phyloP scores from a whole-genome alignment of 768 basidiomycete genomes.

The Austroboletus festivus region DNA sequence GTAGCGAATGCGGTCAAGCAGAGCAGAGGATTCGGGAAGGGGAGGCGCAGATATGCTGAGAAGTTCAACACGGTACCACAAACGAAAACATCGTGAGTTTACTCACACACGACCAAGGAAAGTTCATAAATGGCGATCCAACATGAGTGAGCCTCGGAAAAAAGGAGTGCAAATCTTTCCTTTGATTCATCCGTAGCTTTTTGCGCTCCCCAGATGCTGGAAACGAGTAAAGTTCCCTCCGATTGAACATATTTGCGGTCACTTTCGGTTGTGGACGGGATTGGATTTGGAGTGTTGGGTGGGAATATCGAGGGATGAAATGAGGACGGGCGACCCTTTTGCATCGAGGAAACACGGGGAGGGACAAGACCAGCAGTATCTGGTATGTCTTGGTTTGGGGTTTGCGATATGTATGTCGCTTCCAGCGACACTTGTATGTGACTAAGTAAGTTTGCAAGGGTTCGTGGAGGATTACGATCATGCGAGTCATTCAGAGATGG shows the following conservation, averaged over 20 bases:
- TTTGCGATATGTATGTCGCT: slow-evolving; percentile 70
- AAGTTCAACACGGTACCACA: slow-evolving; percentile 6
- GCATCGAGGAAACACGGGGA: slow-evolving; percentile 51
- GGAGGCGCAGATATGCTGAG: slow-evolving; percentile 71
- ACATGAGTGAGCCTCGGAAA: slow-evolving; percentile 52
- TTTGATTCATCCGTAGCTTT: slow-evolving; percentile 40
- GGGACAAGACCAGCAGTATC: slow-evolving; percentile 42
- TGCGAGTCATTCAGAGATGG: slow-evolving; percentile 32
- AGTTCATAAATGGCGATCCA: slow-evolving; percentile 86
- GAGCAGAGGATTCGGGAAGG: slow-evolving; percentile 69
- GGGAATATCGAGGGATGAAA: slow-evolving; percentile 70
- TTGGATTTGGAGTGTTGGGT: slow-evolving; percentile 81
- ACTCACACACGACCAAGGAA: slow-evolving; percentile 75
- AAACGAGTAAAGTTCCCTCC: slow-evolving; percentile 71
- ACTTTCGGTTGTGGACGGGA: slow-evolving; percentile 65
- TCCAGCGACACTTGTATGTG: slow-evolving; percentile 79
- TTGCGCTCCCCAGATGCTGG: slow-evolving; percentile 71
- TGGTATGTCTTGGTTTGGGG: slow-evolving; percentile 35
- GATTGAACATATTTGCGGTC: slow-evolving; percentile 76
- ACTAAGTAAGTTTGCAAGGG: slow-evolving; percentile 57
- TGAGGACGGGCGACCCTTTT: slow-evolving; percentile 33
- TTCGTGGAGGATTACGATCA: slow-evolving; percentile 28
- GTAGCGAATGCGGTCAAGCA: slow-evolving; percentile 86
- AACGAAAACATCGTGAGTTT: not conserved
- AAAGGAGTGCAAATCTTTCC: slow-evolving; percentile 64